Base-by-base conservation (phyloP, 176 grass and related monocot species). In the Eleusine indica region DNA sequence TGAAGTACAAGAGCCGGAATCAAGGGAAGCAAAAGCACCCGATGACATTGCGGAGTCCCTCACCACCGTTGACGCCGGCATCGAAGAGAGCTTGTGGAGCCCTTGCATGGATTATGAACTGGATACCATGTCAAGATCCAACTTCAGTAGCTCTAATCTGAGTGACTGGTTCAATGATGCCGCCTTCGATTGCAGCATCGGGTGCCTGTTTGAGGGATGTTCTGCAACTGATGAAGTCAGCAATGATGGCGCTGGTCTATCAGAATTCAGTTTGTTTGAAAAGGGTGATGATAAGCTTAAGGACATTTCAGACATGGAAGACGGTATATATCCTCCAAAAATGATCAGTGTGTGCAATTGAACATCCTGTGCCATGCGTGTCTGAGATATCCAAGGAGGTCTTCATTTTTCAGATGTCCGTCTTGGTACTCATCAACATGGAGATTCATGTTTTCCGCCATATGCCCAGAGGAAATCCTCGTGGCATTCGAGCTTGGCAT, bases 281-380 rank as follows among this genome's bases (percentile, higher is more conserved):
- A 54, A 61, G 68, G 60, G 47, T 56, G 66, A 62, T 37, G 77
- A 80, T 65, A 75, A 80, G 19, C 37, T 56, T 25, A 84, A 79
- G 67, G 84, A 73, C 47, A 9, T 77, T 39, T 68, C 68, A 48
- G 73, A 74, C n/a, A 43, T 65, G 48, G 60, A 87, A 58, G 75
- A 74, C 19, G 66, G 65, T 28, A 70, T 90, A 64, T 77, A 56
- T 40, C 87, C 84, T 49, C 73, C 67, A 70, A 80, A 66, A 70
- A 82, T 87, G 66, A 90, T 90, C 60, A 87, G 73, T 75, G 79
- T 85, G 79, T 90, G 84, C 77, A 89, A 93, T 29, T 89, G 82
- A 82, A 57, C 53, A 30, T 56, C 10, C 15, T 39, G 37, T 38
- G 5, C 6, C 42, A 11, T 41, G 46, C 5, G 5, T 16, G 32